phyloP scores from a whole-genome alignment of 225 moss, liverwort and hornwort species.

The Ulota crispa region DNA sequence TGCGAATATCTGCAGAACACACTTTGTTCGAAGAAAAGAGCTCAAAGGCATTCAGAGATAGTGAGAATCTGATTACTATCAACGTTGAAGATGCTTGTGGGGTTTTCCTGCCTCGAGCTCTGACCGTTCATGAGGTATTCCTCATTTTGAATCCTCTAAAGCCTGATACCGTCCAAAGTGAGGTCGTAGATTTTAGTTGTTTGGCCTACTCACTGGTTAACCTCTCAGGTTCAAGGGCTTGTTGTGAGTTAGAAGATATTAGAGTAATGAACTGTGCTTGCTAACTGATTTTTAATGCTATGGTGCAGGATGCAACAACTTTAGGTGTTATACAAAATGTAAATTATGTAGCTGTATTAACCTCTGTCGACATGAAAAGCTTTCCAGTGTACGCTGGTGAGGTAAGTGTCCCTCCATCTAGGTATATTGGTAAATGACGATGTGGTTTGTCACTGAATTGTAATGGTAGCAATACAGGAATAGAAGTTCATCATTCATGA shows the following conservation, averaged over 20 bases:
- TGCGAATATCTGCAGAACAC: constrained; percentile 8
- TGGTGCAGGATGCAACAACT: constrained; percentile 25
- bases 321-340: constrained; percentile 20
- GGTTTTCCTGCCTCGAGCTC: constrained; percentile 28
- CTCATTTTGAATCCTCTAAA: background rate
- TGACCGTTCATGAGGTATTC: constrained; percentile 28
- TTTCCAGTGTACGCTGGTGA: constrained; percentile 30
- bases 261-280: background rate
- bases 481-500: background rate
- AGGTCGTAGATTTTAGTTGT: background rate
- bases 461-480: background rate
- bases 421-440: background rate
- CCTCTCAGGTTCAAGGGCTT: background rate
- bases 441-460: background rate
- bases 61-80: background rate
- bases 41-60: background rate
- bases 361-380: constrained; percentile 27
- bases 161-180: background rate
- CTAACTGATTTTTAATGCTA: background rate
- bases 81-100: constrained; percentile 34
- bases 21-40: background rate
- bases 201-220: background rate
- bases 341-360: constrained; percentile 29
- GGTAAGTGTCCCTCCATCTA: constrained; percentile 16
- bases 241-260: background rate